phyloP scores from a whole-genome alignment of 2,329 filamentous ascomycete species.

The Colletotrichum trifolii region DNA sequence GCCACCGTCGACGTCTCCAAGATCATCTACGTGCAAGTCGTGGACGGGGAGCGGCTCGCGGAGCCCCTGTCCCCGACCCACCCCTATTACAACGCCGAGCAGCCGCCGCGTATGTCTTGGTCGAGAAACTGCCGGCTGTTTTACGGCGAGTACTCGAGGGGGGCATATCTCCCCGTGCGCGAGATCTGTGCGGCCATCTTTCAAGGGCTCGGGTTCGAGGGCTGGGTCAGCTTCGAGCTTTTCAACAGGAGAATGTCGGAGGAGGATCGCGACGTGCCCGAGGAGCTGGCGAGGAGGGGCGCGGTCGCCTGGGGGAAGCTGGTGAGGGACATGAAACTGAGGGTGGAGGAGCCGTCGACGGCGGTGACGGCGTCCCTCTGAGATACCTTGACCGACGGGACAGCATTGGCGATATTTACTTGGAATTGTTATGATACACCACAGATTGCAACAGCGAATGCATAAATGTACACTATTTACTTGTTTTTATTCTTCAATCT shows the following conservation, averaged over 20 bases:
- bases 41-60: constrained; percentile 74
- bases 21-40: constrained; percentile 81
- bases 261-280: constrained; percentile 59
- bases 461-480: constrained; percentile 19
- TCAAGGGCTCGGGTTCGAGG: constrained; percentile 71
- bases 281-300: constrained; percentile 68
- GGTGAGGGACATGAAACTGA: constrained; percentile 49
- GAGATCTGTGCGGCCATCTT: constrained; percentile 72
- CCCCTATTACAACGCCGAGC: constrained; percentile 46
- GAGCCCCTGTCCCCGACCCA: constrained; percentile 65
- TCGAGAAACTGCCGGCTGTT: constrained; percentile 76
- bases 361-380: constrained; percentile 50
- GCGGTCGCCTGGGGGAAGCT: constrained; percentile 63
- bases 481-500: constrained; percentile 1
- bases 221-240: constrained; percentile 78
- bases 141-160: constrained; percentile 65
- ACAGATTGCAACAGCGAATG: constrained; percentile 12
- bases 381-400: not conserved
- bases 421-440: not conserved
- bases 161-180: constrained; percentile 75
- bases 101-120: constrained; percentile 76
- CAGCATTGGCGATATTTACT: not conserved
- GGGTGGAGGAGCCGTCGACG: constrained; percentile 39
- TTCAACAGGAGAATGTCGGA: constrained; percentile 72
- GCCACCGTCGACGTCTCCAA: constrained; percentile 68